A percentile compares a stretch with the other conserved stretches of the same genome.
Conservation (phyloP, 139 green algal genomes). For the Choricystis sp. region DNA sequence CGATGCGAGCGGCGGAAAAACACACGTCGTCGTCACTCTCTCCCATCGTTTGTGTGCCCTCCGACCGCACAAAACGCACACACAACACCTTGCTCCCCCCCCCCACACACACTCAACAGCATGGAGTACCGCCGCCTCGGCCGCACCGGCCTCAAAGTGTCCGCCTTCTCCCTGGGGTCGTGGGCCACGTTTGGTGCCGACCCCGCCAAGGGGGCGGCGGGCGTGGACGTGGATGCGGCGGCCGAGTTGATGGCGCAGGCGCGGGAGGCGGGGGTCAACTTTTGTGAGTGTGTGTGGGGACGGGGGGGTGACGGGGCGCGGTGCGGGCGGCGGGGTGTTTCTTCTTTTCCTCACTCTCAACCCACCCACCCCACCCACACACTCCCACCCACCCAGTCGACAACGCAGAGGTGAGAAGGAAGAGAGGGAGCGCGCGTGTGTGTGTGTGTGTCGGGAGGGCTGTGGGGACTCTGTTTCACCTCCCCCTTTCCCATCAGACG, state of each 20-base stretch:
- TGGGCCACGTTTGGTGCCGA: slow-evolving; percentile 54
- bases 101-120: background rate
- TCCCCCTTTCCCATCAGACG: no score
- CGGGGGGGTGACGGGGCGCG: background rate
- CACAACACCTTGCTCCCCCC: no score
- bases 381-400: slow-evolving; percentile 30
- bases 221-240: slow-evolving; percentile 27
- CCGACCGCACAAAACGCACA: no score
- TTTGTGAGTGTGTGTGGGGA: slow-evolving; percentile 20
- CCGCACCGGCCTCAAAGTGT: slow-evolving; percentile 32
- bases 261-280: slow-evolving; percentile 48
- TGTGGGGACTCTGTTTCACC: background rate
- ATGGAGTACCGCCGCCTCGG: slow-evolving; percentile 40
- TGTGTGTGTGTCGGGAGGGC: background rate
- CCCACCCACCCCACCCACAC: no score
- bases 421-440: slow-evolving; percentile 8
- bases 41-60: no score
- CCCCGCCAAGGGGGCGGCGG: no score
- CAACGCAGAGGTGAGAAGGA: slow-evolving; percentile 70
- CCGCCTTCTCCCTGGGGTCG: slow-evolving; percentile 33
- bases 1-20: no score
- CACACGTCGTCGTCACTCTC: no score
- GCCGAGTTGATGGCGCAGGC: slow-evolving; percentile 38
- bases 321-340: no score
- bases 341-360: background rate